Evolutionary conservation across 768 basidiomycete species (phyloP).

Genomic region (Boletus pseudo-olivaceus): DNA sequence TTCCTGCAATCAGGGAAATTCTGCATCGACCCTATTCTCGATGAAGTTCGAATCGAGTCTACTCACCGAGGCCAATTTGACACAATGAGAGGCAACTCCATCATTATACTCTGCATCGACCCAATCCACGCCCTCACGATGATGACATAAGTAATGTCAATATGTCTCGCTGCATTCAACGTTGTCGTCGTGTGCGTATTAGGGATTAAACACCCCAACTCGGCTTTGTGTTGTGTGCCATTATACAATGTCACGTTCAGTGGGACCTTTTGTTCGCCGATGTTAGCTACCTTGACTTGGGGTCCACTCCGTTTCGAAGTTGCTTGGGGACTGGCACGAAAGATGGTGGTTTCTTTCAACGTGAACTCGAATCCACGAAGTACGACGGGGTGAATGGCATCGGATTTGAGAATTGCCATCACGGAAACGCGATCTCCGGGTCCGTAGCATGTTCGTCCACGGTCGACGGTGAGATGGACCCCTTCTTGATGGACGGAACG

Average conservation of each 20-base stretch:
- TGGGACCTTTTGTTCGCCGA: constrained; percentile 70
- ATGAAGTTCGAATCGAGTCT: neutral
- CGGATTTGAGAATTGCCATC: constrained; percentile 68
- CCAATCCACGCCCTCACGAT: constrained; percentile 76
- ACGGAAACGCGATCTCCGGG: constrained; percentile 80
- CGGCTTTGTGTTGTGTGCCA: constrained; percentile 66
- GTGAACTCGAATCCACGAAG: constrained; percentile 83
- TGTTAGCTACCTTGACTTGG: constrained; percentile 47
- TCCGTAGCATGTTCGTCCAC: constrained; percentile 76
- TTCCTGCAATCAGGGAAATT: constrained; percentile 38
- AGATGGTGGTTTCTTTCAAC: constrained; percentile 74
- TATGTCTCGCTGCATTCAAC: constrained; percentile 75
- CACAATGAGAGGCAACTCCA: constrained; percentile 77
- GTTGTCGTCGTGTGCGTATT: constrained; percentile 76
- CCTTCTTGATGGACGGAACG: constrained; percentile 66
- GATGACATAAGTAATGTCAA: constrained; percentile 81
- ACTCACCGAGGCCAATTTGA: constrained; percentile 84
- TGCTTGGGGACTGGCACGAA: constrained; percentile 57
- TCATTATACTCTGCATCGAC: constrained; percentile 55
- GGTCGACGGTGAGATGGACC: constrained; percentile 71
- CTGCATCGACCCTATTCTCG: neutral
- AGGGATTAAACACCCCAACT: constrained; percentile 68
- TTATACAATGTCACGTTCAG: constrained; percentile 73
- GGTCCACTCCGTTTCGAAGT: constrained; percentile 54
- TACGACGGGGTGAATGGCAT: constrained; percentile 61